These are phyloP conservation scores for Rhodotorula sp. DNA, from an alignment of 1,284 basidiomycete species.

Conservation along the genomic window DNA sequence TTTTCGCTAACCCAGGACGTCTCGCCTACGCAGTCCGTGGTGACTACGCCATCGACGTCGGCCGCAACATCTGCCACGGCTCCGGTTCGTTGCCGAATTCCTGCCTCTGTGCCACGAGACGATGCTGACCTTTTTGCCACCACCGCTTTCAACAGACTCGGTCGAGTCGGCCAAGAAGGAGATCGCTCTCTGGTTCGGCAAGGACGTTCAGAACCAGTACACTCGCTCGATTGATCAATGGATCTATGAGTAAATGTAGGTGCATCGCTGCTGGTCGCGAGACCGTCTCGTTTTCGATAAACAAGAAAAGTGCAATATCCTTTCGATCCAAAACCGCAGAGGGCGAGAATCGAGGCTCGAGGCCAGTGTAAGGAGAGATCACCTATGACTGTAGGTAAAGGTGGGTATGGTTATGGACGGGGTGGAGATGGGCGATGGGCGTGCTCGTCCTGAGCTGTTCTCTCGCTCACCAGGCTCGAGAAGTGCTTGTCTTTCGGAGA, in stretches of 20 bases:
- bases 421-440: no score
- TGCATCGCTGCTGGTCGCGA: not conserved
- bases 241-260: constrained; percentile 4
- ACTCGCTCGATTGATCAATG: not conserved
- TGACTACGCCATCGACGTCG: constrained; percentile 88
- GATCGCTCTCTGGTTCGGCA: constrained; percentile 72
- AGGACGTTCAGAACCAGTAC: constrained; percentile 61
- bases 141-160: constrained; percentile 9
- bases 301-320: not conserved
- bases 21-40: constrained; percentile 62
- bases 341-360: not conserved
- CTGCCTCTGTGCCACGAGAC: fast-evolving
- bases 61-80: constrained; percentile 84
- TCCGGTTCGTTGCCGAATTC: not conserved
- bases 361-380: not conserved
- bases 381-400: no score
- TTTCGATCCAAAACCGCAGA: not conserved
- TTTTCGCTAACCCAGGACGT: not conserved
- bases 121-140: not conserved
- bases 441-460: no score
- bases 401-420: no score
- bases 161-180: constrained; percentile 71
- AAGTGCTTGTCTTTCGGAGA: no score
- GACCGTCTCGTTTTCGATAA: not conserved
- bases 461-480: no score